Base-by-base conservation (phyloP, 139 green algal genomes). In the Coelastrella sp. region DNA sequence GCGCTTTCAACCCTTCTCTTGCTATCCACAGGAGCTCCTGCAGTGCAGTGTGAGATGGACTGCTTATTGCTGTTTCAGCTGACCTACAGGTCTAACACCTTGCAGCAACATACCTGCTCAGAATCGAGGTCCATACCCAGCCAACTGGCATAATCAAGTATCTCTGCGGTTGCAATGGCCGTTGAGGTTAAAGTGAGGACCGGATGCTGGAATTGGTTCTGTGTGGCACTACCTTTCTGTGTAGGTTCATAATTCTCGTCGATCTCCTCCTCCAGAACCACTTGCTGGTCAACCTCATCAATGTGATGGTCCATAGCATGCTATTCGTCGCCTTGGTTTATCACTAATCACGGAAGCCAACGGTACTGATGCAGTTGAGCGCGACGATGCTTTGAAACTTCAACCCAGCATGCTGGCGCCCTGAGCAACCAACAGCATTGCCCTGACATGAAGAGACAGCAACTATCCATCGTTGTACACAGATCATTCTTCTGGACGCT, bases 1-100 rank as follows among this genome's bases (percentile, higher is more conserved):
- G 92, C 1, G 92, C 93, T 59, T 95, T 95, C 11, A 97, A 76
- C 4, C 94, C 94, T 71, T 96, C 90, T 3, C 89, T 79, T 5
- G 94, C 94, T 64, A 97, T 94, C 93, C 93, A 97, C 50, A 97
- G 87, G 5, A 96, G 90, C 27, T 95, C 92, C 89, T 94, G 79
- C 53, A 51, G 50, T 17, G 15, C 34, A 64, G 19, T 32, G 19
- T 32, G 53, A 64, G 69, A 13, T 34, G 11, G 50, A 30, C n/a
- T 69, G 62, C 21, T 64, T n/a, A n/a, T n/a, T n/a, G n/a, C n/a
- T n/a, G n/a, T n/a, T n/a, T n/a, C n/a, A n/a, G n/a, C n/a, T n/a
- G n/a, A n/a, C n/a, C n/a, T n/a, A n/a, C n/a, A n/a, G n/a, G n/a
- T n/a, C n/a, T n/a, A n/a, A n/a, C n/a, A n/a, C n/a, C n/a, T n/a